Evolutionary conservation across 192 early-diverging fungal genomes (phyloP), one percentile per base, ranked within the genome.

Genomic region (Coemansia sp.): DNA sequence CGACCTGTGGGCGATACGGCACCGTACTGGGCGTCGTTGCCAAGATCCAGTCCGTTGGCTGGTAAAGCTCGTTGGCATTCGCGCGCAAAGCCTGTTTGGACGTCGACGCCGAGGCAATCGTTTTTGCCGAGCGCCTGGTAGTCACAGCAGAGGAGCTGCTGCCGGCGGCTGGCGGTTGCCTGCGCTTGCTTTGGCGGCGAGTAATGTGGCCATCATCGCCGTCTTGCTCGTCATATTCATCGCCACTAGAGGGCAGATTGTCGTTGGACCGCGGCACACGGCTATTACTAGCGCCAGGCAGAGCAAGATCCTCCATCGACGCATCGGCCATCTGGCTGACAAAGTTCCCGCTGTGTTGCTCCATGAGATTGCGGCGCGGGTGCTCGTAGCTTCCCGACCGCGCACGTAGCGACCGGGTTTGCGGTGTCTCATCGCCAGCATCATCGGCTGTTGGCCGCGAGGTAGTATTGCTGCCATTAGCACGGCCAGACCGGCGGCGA

Each of bases 1-100:
- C 87, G 2, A 91, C 40, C 55, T 91, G 90, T 19, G 90, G 90
- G 13, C 84, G 70, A 58, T 89, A 91, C 23, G 89, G 89, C 4
- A 85, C 77, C 1, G 85, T 62, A 37, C 71, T 69, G 16, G 75
- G 83, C 16, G 59, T 17, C 6, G 71, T 81, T 7, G 70, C 79
- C 50, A 69, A 70, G 40, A 90, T 73, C 89, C 89, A 90, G 33
- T 84, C 78, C 0, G 82, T 85, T 4, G 87, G 82, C 6, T 59
- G 38, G 47, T 82, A 76, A 55, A 40, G 21, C 4, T 19, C 35
- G 11, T 50, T 58, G 55, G 59, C 3, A 23, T 11, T 26, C n/a
- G 38, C 59, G 33, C 35, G 59, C 59, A 40, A 40, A 14, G 58
- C 62, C 8, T 44, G 40, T 4, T 62, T 60, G 11, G 63, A 37